Base-by-base conservation (phyloP, 495 filamentous ascomycete species). In the Choiromyces venosus region DNA sequence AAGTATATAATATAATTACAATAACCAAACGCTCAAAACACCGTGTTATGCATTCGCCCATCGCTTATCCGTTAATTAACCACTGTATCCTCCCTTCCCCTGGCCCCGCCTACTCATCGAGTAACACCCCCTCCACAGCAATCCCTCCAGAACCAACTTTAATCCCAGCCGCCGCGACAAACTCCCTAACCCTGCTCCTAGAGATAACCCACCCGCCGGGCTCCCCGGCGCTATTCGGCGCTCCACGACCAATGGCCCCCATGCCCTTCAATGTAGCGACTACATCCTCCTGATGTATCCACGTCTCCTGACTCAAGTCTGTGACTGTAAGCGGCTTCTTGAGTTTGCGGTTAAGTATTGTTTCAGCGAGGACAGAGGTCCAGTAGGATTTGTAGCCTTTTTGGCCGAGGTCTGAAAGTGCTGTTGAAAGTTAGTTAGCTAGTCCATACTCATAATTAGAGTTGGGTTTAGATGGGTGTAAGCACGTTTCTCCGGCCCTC, bases 401-500 rank as follows among this genome's bases (percentile, higher is more conserved):
- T 5, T 74, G 74, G 12, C 79, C 79, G 10, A 81, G 76, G 7
- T 73, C 68, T 7, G 79, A 81, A 36, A 81, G 71, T 29, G 79
- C 79, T 81, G 33, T 68, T 19, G 1, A 29, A 38, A 14, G 19
- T 39, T 25, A 46, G 38, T 78, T 68, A 77, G 46, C n/a, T 66
- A 10, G 42, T 25, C 14, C 2, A 37, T 16, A 67, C 37, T 2
- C 9, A 66, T 29, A 38, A 19, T 40, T 36, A 44, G 25, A 18
- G 42, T 16, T 25, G 0, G 29, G n/a, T 44, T 5, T 25, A 33
- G 18, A 38, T 39, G 21, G 12, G 39, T 2, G 65, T 37, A 29
- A 46, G 38, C 38, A 77, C 79, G 79, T 69, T 94, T 94, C 83
- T 99, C 95, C 2, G 95, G 95, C 0, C 95, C 94, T 37, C 95